These are phyloP conservation scores for Echeveria elegans DNA, from an alignment of 164 flowering plant genomes.

Conservation along the genomic window DNA sequence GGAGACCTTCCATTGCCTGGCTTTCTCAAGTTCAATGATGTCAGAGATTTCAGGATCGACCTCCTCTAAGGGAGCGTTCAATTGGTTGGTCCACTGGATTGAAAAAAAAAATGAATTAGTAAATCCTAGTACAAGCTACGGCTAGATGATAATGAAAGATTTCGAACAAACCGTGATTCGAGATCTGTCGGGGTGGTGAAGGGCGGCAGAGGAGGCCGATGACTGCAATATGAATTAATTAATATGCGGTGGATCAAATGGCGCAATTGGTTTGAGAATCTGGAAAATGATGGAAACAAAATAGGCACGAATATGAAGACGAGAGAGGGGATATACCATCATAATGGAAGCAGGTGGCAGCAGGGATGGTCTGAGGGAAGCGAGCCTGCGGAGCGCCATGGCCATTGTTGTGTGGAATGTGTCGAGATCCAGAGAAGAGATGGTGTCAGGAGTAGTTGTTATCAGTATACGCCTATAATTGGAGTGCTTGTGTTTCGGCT, in stretches of 20 bases:
- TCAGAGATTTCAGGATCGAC: slow-evolving; percentile 67
- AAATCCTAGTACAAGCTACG: too few relatives aligned
- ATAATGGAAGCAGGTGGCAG: too few relatives aligned
- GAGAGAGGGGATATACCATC: too few relatives aligned
- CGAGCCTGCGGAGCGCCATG: too few relatives aligned
- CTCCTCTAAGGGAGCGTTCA: slow-evolving; percentile 55
- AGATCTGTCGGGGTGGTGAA: slow-evolving; percentile 40
- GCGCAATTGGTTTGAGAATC: background rate
- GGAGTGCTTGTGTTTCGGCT: too few relatives aligned
- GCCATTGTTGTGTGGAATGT: too few relatives aligned
- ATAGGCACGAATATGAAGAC: background rate
- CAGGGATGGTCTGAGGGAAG: too few relatives aligned
- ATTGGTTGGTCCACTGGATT: slow-evolving; percentile 63
- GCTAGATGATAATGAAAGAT: too few relatives aligned
- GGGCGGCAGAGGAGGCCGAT: slow-evolving; percentile 22
- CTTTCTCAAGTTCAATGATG: slow-evolving; percentile 74
- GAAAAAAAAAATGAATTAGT: background rate
- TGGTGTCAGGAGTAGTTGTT: too few relatives aligned
- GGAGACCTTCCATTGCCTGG: slow-evolving; percentile 75
- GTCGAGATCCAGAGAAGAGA: too few relatives aligned
- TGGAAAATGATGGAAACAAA: background rate
- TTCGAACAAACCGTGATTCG: slow-evolving; percentile 22
- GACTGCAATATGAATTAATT: background rate
- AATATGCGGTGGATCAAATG: background rate
- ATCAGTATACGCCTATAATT: too few relatives aligned